Evolutionary conservation across 106 monocot species (phyloP).

Genomic region (Dioscorea zingiberensis): DNA sequence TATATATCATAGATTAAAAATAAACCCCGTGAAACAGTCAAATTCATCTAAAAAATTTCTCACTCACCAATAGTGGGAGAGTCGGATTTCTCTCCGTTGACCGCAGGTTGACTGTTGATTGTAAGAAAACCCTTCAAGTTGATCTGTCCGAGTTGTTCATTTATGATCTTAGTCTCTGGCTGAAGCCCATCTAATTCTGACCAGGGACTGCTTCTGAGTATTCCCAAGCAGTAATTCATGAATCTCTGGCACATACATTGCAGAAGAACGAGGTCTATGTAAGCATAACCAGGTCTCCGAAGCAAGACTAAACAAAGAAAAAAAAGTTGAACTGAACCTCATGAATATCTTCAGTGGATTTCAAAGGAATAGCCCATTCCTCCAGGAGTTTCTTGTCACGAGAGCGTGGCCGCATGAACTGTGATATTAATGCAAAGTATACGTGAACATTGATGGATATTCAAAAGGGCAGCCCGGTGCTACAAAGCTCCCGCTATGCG

Average conservation of each 20-base stretch:
- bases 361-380: conserved; percentile 79
- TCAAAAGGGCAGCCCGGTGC: too few species aligned
- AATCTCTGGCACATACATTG: conserved; percentile 45
- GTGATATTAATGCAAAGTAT: conserved; percentile 6
- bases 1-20: too few species aligned
- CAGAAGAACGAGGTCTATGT: neutral
- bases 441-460: too few species aligned
- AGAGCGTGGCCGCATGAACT: conserved; percentile 80
- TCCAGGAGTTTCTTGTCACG: conserved; percentile 85
- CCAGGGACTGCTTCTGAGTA: conserved; percentile 82
- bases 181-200: conserved; percentile 86
- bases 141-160: conserved; percentile 57
- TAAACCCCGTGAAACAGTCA: too few species aligned
- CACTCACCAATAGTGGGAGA: conserved; percentile 66
- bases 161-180: conserved; percentile 87
- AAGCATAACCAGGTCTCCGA: neutral
- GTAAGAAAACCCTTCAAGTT: conserved; percentile 84
- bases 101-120: conserved; percentile 90
- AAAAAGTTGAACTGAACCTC: conserved; percentile 40
- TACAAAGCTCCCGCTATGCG: too few species aligned
- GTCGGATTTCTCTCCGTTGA: conserved; percentile 80
- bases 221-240: conserved; percentile 68
- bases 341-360: conserved; percentile 59
- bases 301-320: neutral
- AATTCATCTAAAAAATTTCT: neutral